Evolutionary conservation across 116 monocot species (phyloP).

Genomic region (Papilionanthe hybrid): DNA sequence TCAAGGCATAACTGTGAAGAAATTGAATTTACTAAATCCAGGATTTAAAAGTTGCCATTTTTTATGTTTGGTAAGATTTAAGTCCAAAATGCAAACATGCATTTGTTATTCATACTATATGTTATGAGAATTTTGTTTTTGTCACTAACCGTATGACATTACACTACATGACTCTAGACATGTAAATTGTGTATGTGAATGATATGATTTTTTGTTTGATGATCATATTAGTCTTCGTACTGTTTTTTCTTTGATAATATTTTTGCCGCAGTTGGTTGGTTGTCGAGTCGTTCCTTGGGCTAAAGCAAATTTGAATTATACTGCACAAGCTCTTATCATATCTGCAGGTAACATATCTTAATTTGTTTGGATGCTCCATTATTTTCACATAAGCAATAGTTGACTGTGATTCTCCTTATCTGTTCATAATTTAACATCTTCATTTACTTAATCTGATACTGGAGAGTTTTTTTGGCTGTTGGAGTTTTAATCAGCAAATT

Average conservation of each 20-base stretch:
- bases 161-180: not conserved
- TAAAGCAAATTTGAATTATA: constrained; percentile 25
- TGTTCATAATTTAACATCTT: not conserved
- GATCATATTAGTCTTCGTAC: not conserved
- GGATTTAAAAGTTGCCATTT: too few relatives aligned
- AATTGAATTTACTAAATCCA: too few relatives aligned
- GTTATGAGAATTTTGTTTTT: not conserved
- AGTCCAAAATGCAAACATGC: not conserved
- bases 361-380: not conserved
- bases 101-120: too few relatives aligned
- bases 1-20: too few relatives aligned
- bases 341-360: constrained; percentile 17
- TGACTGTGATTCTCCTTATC: not conserved
- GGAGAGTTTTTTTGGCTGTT: not conserved
- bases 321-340: constrained; percentile 24
- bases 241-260: not conserved
- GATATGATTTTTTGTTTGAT: not conserved
- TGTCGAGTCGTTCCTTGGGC: constrained; percentile 25
- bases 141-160: too few relatives aligned
- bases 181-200: not conserved
- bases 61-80: too few relatives aligned
- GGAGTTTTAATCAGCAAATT: not conserved
- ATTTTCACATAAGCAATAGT: not conserved
- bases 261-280: constrained; percentile 12
- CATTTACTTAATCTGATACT: not conserved